Conservation (phyloP, 345 rosid species). For the Eucalyptus tenuipes region DNA sequence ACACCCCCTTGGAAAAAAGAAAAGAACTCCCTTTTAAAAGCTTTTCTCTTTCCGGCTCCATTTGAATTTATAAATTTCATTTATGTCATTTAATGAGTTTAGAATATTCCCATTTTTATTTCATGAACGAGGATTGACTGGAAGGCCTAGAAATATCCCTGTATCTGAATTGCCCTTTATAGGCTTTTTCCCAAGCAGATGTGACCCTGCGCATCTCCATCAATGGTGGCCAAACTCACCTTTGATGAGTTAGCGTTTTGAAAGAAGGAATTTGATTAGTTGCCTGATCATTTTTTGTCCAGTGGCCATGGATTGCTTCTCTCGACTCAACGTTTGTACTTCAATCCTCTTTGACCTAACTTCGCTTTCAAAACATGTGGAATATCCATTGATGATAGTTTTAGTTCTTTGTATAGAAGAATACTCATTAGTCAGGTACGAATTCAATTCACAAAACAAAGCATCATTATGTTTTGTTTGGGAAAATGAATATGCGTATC, state of each 20-base stretch:
- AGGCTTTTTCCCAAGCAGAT: not conserved
- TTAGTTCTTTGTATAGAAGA: not conserved
- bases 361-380: not conserved
- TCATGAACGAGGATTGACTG: constrained; percentile 15
- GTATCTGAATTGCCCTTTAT: not conserved
- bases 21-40: not conserved
- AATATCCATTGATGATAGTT: not conserved
- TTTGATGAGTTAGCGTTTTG: not conserved
- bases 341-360: not conserved
- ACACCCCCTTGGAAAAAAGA: not conserved
- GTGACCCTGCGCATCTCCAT: not conserved
- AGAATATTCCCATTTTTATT: constrained; percentile 24
- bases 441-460: not conserved
- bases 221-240: not conserved
- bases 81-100: not conserved
- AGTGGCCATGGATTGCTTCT: not conserved
- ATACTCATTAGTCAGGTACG: not conserved
- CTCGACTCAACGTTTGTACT: not conserved
- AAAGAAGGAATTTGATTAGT: not conserved
- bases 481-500: not conserved
- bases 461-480: not conserved
- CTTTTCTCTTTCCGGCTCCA: constrained; percentile 1
- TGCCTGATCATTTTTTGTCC: not conserved
- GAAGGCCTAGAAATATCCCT: constrained; percentile 5
- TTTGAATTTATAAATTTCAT: not conserved